phyloP scores from a whole-genome alignment of 1,284 basidiomycete genomes.

The Cryptococcus hybrid region DNA sequence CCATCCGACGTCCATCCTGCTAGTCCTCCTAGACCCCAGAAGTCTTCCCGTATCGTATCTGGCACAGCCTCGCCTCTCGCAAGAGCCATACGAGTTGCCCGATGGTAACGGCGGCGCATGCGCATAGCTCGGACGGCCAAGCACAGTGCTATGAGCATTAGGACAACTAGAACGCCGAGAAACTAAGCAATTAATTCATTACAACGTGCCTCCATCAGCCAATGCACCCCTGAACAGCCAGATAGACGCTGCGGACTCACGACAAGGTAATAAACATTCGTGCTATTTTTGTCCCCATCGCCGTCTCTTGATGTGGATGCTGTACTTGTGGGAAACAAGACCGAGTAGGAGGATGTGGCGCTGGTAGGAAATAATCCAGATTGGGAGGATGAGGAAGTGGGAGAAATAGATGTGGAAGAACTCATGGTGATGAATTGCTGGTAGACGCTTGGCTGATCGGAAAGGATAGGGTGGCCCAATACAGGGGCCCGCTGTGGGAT shows the following conservation, averaged over 20 bases:
- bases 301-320: not conserved
- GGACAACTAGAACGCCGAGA: constrained; percentile 38
- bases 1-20: constrained; percentile 19
- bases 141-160: constrained; percentile 31
- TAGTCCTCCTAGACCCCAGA: constrained; percentile 29
- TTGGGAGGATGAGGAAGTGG: constrained; percentile 5
- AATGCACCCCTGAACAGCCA: not conserved
- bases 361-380: constrained; percentile 14
- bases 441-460: too few relatives aligned
- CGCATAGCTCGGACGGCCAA: constrained; percentile 31
- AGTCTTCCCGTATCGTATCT: constrained; percentile 16
- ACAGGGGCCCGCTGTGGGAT: not conserved
- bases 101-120: constrained; percentile 35
- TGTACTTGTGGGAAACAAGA: not conserved
- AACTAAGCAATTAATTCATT: constrained; percentile 22
- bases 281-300: not conserved
- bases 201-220: not conserved
- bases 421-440: not conserved
- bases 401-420: not conserved
- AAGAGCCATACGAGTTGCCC: constrained; percentile 36
- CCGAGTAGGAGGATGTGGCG: not conserved
- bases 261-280: constrained; percentile 32
- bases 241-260: constrained; percentile 15
- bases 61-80: constrained; percentile 37
- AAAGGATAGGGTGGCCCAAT: too few relatives aligned